Percentiles rank a stretch among this genome's conserved stretches.
Conservation (phyloP, 345 rosid species). For the Dimocarpus longan region DNA sequence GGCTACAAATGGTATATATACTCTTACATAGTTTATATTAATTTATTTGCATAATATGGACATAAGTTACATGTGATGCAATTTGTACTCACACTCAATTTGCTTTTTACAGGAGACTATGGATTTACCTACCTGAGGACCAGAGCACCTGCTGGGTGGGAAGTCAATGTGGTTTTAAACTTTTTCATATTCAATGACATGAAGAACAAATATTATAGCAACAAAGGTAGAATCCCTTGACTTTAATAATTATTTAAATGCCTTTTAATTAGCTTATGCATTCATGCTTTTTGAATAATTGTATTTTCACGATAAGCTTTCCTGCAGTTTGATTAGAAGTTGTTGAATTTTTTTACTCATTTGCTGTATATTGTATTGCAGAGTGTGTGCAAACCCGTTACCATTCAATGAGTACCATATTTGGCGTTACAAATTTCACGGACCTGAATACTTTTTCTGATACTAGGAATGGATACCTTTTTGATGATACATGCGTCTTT, state of each 20-base stretch:
- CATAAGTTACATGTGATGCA: too few relatives aligned
- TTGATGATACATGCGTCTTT: not conserved
- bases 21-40: too few relatives aligned
- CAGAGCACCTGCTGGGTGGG: conserved; percentile 1
- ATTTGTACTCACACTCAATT: not conserved
- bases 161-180: not conserved
- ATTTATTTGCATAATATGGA: too few relatives aligned
- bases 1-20: too few relatives aligned
- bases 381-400: not conserved
- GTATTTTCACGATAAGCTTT: too few relatives aligned
- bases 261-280: too few relatives aligned
- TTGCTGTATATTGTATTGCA: not conserved
- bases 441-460: not conserved
- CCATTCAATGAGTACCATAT: not conserved
- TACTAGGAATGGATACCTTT: not conserved
- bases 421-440: not conserved
- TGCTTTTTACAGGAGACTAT: not conserved
- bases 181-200: not conserved
- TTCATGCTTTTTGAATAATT: too few relatives aligned
- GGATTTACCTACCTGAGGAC: not conserved
- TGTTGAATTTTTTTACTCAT: too few relatives aligned
- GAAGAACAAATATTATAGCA: not conserved
- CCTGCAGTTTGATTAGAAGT: too few relatives aligned
- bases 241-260: too few relatives aligned
- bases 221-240: not conserved